A percentile compares a stretch with the other conserved stretches of the same genome.
Evolutionary conservation across 805 yeast genomes (phyloP).

Genomic region (Candida suzukii): DNA sequence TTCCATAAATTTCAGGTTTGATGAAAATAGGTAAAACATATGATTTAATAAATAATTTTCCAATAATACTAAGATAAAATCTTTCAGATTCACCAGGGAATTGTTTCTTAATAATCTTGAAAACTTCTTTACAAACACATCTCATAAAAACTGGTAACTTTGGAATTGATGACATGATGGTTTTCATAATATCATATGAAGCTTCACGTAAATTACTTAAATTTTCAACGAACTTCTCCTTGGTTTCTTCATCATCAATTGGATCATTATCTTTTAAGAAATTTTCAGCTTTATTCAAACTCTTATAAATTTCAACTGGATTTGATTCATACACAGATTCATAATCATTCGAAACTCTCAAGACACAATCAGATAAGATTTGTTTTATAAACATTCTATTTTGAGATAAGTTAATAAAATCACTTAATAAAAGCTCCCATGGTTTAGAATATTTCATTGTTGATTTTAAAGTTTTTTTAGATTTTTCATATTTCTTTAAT

Average conservation of each 20-base stretch:
- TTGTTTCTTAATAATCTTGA: constrained; percentile 21
- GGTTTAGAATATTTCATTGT: constrained; percentile 12
- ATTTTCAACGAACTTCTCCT: constrained; percentile 62
- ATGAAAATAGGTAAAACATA: constrained; percentile 41
- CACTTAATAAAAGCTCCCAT: constrained; percentile 39
- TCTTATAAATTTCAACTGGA: constrained; percentile 55
- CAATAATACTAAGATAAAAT: constrained; percentile 58
- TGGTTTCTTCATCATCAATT: constrained; percentile 71
- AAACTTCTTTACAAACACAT: constrained; percentile 42
- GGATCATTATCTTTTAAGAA: constrained; percentile 45
- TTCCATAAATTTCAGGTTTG: constrained; percentile 53
- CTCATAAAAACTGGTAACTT: constrained; percentile 50
- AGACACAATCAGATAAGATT: constrained; percentile 31
- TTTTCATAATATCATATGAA: constrained; percentile 51
- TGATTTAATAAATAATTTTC: constrained; percentile 52
- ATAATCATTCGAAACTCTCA: constrained; percentile 35
- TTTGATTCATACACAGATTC: constrained; percentile 71
- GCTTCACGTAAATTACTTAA: constrained; percentile 69
- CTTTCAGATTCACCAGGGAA: constrained; percentile 56
- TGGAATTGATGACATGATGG: constrained; percentile 33
- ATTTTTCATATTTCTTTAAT: constrained; percentile 19
- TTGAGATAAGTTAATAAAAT: constrained; percentile 38
- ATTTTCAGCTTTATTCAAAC: neutral
- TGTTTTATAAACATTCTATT: constrained; percentile 39
- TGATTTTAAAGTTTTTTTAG: constrained; percentile 12